Base-by-base conservation (phyloP, 2,329 filamentous ascomycete species). In the Scedosporium boydii region DNA sequence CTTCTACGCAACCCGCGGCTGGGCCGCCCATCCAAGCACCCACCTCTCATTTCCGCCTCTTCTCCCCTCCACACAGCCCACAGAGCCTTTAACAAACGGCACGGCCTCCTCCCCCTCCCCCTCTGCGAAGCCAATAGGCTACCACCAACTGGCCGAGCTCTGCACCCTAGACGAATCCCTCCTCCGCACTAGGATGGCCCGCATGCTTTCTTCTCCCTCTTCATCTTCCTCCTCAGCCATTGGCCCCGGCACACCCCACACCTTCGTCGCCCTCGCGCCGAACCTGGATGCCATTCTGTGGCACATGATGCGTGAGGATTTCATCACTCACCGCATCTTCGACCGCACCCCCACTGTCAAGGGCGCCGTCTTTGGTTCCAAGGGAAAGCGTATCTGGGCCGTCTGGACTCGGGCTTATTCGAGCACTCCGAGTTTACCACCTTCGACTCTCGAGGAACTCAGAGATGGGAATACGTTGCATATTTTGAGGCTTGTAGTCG, bases 231-330 rank as follows among this genome's bases (percentile, higher is more conserved):
- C n/a, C 56, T 48, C 21, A 21, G 59, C 0, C 2, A 6, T 3
- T 42, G 60, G 21, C 62, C 69, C 1, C n/a, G 57, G 58, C 6
- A 44, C 61, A 16, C 63, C 68, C 68, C 69, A 69, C 70, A 69
- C 68, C 69, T 71, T 69, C 69, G 70, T 70, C 9, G 72, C 71
- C 16, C 59, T 77, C 9, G 58, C 74, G 0, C 90, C 91, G 0
- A 84, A 91, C 68, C 73, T 83, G 64, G 82, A 87, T 63, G 85
- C 86, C 6, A 81, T 92, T 67, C 75, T 81, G 64, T 96, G 91
- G 91, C 88, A 93, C 73, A 85, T 91, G 72, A 85, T 87, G 63
- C 85, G 93, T 58, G 91, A 96, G 74, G 86, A 92, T 59, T 95
- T 89, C 72, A 87, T 93, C 69, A 83, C 82, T 4, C 79, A 81